phyloP scores from a whole-genome alignment of 1,284 basidiomycete genomes.

The Pterula multifida region DNA sequence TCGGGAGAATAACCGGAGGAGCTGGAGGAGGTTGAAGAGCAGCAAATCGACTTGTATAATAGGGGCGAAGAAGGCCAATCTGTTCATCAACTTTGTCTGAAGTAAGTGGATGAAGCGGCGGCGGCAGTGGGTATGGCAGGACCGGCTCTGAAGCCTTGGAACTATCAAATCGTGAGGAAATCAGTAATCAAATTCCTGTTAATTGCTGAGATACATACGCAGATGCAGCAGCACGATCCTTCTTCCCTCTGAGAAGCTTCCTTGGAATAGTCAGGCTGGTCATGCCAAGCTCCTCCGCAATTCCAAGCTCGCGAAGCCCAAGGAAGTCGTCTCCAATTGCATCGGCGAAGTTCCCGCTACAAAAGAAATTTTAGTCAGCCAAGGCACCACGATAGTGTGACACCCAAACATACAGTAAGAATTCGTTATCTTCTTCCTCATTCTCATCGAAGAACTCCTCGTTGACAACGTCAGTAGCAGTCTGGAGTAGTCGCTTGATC shows the following conservation, averaged over 20 bases:
- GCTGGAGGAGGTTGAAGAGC: constrained; percentile 7
- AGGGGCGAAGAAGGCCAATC: constrained; percentile 76
- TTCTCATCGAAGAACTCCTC: constrained; percentile 69
- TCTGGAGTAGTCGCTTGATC: constrained; percentile 21
- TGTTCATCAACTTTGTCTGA: constrained; percentile 57
- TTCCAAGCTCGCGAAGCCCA: constrained; percentile 79
- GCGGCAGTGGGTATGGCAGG: constrained; percentile 79
- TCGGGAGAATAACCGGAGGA: neutral
- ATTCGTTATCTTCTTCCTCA: constrained; percentile 59
- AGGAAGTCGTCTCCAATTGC: constrained; percentile 90
- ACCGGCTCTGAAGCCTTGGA: constrained; percentile 64
- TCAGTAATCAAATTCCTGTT: constrained; percentile 4
- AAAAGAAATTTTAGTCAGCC: constrained; percentile 4
- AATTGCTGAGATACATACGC: constrained; percentile 28
- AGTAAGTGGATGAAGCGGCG: constrained; percentile 64
- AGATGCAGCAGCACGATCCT: constrained; percentile 23
- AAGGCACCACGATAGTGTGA: neutral
- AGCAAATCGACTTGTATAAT: constrained; percentile 30
- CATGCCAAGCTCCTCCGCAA: constrained; percentile 81
- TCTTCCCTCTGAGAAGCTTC: constrained; percentile 65
- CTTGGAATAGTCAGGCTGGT: constrained; percentile 71
- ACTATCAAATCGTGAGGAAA: constrained; percentile 20
- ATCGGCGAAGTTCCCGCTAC: constrained; percentile 78
- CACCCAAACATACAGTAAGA: constrained; percentile 47
- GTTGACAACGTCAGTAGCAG: constrained; percentile 41